Evolutionary conservation across 768 basidiomycete genomes (phyloP).

Genomic region (Hygrocybe punicea): DNA sequence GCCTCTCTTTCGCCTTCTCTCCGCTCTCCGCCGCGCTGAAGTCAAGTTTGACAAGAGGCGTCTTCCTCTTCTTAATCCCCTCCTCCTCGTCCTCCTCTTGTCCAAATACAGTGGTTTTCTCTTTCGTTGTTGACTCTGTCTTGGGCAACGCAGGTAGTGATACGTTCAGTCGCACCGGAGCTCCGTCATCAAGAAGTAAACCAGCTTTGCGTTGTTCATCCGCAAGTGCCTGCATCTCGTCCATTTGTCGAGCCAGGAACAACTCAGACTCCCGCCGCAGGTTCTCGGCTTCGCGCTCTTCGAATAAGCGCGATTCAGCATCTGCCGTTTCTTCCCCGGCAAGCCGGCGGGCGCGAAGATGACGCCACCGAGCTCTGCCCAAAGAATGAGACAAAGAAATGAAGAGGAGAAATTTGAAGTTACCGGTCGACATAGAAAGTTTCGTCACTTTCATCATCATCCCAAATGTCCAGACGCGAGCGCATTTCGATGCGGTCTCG

Average conservation of each 20-base stretch:
- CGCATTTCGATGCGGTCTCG: conserved; percentile 78
- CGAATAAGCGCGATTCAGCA: conserved; percentile 73
- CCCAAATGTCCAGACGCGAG: conserved; percentile 80
- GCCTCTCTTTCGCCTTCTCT: conserved; percentile 72
- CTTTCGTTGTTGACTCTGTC: conserved; percentile 43
- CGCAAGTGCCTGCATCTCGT: conserved; percentile 88
- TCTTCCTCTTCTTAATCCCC: conserved; percentile 75
- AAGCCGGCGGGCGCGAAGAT: conserved; percentile 65
- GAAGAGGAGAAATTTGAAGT: conserved; percentile 19
- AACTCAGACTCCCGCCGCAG: conserved; percentile 87
- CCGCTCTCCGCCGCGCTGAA: conserved; percentile 77
- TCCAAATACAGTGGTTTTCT: conserved; percentile 65
- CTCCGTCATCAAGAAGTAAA: conserved; percentile 85
- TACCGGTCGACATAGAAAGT: conserved; percentile 89
- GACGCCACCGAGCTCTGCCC: conserved; percentile 74
- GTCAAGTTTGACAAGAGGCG: conserved; percentile 85
- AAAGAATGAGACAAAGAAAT: conserved; percentile 2
- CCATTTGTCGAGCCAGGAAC: conserved; percentile 92
- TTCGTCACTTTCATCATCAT: conserved; percentile 91
- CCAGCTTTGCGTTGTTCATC: conserved; percentile 90
- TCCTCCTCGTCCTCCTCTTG: conserved; percentile 89
- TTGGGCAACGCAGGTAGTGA: conserved; percentile 51
- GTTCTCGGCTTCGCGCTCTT: conserved; percentile 84
- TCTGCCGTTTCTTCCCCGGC: conserved; percentile 81
- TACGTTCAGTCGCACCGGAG: conserved; percentile 83